Conservation (phyloP, 345 rosid genomes). For the Salix suchowensis region DNA sequence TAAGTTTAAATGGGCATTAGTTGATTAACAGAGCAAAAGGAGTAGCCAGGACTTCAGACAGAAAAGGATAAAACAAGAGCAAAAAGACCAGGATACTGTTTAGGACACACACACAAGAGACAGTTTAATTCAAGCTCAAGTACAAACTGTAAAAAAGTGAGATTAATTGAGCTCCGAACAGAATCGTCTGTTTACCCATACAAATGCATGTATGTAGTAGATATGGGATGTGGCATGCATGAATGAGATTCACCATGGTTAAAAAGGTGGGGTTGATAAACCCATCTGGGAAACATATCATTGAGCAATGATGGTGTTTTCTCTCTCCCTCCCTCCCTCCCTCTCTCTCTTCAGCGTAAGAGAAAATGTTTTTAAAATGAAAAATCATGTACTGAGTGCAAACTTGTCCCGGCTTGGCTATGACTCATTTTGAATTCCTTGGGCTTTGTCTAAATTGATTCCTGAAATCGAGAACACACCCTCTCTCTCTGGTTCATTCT, state of each 20-base stretch:
- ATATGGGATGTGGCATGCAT: neutral
- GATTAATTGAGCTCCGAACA: conserved; percentile 12
- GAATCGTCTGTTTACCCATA: conserved; percentile 18
- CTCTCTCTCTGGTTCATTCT: conserved; percentile 48
- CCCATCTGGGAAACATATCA: conserved; percentile 42
- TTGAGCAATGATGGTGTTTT: conserved; percentile 62
- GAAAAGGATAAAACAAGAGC: conserved; percentile 6
- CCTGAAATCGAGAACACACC: conserved; percentile 31
- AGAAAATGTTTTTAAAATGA: conserved; percentile 14
- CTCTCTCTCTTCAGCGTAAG: neutral
- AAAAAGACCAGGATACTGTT: conserved; percentile 21
- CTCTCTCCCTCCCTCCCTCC: neutral
- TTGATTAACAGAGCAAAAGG: neutral
- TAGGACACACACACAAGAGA: conserved; percentile 16
- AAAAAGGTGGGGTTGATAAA: conserved; percentile 6
- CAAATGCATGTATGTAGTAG: neutral
- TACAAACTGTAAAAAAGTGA: conserved; percentile 30
- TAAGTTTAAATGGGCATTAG: neutral
- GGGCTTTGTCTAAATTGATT: conserved; percentile 39
- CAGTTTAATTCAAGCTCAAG: conserved; percentile 26
- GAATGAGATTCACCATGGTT: conserved; percentile 11
- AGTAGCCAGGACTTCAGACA: neutral
- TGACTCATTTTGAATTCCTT: conserved; percentile 35
- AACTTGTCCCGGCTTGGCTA: conserved; percentile 37
- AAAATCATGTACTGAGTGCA: conserved; percentile 25